Evolutionary conservation across 2,329 filamentous ascomycete species (phyloP), one percentile per base, ranked within the genome.

Genomic region (Neofusicoccum sp.): DNA sequence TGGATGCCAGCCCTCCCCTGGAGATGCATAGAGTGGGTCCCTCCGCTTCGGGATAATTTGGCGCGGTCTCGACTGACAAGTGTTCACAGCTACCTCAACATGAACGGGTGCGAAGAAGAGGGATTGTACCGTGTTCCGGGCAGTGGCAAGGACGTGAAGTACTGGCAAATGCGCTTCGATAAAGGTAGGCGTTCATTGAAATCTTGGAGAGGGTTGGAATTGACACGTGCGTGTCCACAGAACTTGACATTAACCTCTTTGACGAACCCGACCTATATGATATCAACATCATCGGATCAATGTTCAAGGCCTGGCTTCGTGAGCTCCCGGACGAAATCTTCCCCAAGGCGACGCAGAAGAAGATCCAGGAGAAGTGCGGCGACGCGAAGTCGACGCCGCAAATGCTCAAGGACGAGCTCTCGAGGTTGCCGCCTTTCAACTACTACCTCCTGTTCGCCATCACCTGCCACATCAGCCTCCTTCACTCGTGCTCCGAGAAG

Each of bases 1-100:
- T 98, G 93, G 93, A 96, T 98, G 93, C 93, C 93, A 11, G 90
- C 92, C 6, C 88, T 98, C 62, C 93, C 93, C 0, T 97, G 93
- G 89, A 84, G 93, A 64, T 96, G 92, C 62, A 97, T 98, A 65
- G 93, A 98, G 81, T 86, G 77, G 71, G 83, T 78, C 31, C 36
- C 16, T 24, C 43, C 16, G 9, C 26, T 40, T 34, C 6, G 9
- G 6, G 6, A 3, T 11, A 9, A 20, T 33, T 47, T 48, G 31
- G 30, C n/a, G 16, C 9, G 16, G 26, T 26, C 16, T 47, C 26
- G n/a, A 58, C 26, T 64, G 38, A 60, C 57, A 16, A 45, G 9
- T 33, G 36, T 6, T 28, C 57, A 38, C 65, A 85, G 83, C 77
- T 97, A 96, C 73, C 80, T 98, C 57, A 97, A 97, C 74, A 95